phyloP scores from a whole-genome alignment of 805 yeast genomes.

The Tetrapisispora iriomotensis region DNA sequence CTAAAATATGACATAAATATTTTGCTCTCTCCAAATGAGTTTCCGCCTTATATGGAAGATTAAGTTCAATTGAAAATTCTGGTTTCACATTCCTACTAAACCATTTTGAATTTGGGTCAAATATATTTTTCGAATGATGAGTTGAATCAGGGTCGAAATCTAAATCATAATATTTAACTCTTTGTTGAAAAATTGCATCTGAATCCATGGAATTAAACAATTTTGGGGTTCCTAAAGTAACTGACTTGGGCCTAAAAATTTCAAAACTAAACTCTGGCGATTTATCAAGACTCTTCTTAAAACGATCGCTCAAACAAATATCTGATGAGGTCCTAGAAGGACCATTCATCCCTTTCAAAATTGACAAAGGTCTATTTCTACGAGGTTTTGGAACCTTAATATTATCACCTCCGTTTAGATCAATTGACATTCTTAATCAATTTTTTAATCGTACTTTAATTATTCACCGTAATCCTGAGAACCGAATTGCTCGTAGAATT shows the following conservation, averaged over 20 bases:
- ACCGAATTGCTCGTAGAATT: no score
- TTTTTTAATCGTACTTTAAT: no score
- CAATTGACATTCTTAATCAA: conserved; percentile 6
- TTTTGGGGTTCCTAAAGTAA: conserved; percentile 17
- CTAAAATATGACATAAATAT: conserved; percentile 70
- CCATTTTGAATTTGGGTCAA: conserved; percentile 33
- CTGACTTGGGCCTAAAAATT: conserved; percentile 9
- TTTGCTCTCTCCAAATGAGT: conserved; percentile 55
- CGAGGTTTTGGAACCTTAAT: conserved; percentile 23
- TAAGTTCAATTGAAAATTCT: conserved; percentile 24
- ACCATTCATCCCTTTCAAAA: conserved; percentile 6
- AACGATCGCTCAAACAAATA: background rate
- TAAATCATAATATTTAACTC: conserved; percentile 36
- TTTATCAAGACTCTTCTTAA: background rate
- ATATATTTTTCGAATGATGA: conserved; percentile 21
- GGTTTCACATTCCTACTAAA: conserved; percentile 30
- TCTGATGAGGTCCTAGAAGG: background rate
- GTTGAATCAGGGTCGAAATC: conserved; percentile 41
- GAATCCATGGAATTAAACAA: conserved; percentile 15
- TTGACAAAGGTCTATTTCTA: conserved; percentile 12
- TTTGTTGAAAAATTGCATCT: conserved; percentile 18
- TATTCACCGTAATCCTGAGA: no score
- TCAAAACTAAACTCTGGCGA: background rate
- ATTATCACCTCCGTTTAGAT: no score
- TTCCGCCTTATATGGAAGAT: conserved; percentile 72